Base-by-base conservation (phyloP, 1,284 basidiomycete species). In the Leccinum subrobustum region DNA sequence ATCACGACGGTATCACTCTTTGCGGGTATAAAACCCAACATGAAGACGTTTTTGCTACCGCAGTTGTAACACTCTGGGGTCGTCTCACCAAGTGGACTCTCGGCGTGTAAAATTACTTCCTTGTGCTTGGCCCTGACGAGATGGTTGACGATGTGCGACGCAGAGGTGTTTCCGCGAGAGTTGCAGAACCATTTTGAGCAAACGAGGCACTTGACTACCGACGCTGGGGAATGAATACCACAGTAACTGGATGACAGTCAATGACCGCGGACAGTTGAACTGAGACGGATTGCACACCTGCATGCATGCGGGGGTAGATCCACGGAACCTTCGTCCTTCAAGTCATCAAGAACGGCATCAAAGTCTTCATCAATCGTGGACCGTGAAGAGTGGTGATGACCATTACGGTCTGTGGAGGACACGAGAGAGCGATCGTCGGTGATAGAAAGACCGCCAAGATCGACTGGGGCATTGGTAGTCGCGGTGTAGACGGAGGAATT, bases 151-250 rank as follows among this genome's bases (percentile, higher is more conserved):
- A 99, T 99, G 75, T 99, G 97, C 2, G 95, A 98, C 3, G 96
- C 96, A 1, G 96, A 96, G 2, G 96, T 98, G 71, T 96, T 96
- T 57, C 96, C 96, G 57, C 96, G 87, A n/a, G 96, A 96, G 76
- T 99, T 99, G 82, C 97, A 99, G 76, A 99, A 99, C 95, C 96
- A 99, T 76, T 99, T 99, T 60, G 87, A 87, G 76, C 97, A 99
- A 56, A 95, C 78, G 35, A 98, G 83, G 71, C 97, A 99, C 78
- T 97, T 96, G 64, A 99, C 96, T 16, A 99, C 97, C 57, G 94
- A 96, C 4, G 95, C 91, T 1, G 96, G 95, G 59, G 94, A 96
- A 76, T 98, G 96, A 56, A 99, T 97, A n/a, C 96, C 96, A 71
- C 96, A 99, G 74, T 99, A 99, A 72, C 95, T 96, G 64, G 60